Conservation (phyloP, 225 moss, liverwort and hornwort genomes). For the Bryoerythrophyllum caledonicum region DNA sequence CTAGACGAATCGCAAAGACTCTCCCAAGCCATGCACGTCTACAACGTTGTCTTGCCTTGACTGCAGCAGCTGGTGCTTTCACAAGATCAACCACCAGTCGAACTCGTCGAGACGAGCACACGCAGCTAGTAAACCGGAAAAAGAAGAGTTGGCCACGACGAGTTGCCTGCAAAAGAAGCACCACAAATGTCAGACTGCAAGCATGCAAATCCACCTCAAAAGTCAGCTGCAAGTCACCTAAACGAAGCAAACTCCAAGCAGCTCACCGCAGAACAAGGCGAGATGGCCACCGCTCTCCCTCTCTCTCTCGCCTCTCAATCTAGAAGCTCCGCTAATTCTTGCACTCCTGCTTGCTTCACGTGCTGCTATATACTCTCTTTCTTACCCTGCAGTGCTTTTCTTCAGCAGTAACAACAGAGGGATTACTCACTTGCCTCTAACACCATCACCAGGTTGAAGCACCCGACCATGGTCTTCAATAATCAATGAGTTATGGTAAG, state of each 20-base stretch:
- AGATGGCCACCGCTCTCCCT: background rate
- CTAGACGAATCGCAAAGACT: background rate
- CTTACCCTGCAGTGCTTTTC: background rate
- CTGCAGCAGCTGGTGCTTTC: too few relatives aligned
- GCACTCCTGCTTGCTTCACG: background rate
- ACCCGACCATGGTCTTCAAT: too few relatives aligned
- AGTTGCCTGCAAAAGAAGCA: background rate
- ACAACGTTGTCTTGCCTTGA: background rate
- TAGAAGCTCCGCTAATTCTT: conserved; percentile 1
- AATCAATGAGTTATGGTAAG: too few relatives aligned
- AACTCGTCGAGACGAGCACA: background rate
- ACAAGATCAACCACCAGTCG: background rate
- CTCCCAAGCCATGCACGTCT: background rate
- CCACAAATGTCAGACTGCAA: background rate
- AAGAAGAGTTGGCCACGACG: background rate
- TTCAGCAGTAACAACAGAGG: too few relatives aligned
- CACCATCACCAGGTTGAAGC: background rate
- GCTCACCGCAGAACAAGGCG: background rate
- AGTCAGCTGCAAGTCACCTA: background rate
- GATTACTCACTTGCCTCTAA: conserved; percentile 11
- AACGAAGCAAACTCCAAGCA: background rate
- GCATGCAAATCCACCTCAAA: conserved; percentile 3
- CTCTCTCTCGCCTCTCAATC: background rate
- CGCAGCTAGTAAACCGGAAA: background rate
- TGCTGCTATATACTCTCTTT: conserved; percentile 9